Conservation (phyloP, 1,284 basidiomycete genomes). For the Trichosporon inkin region DNA sequence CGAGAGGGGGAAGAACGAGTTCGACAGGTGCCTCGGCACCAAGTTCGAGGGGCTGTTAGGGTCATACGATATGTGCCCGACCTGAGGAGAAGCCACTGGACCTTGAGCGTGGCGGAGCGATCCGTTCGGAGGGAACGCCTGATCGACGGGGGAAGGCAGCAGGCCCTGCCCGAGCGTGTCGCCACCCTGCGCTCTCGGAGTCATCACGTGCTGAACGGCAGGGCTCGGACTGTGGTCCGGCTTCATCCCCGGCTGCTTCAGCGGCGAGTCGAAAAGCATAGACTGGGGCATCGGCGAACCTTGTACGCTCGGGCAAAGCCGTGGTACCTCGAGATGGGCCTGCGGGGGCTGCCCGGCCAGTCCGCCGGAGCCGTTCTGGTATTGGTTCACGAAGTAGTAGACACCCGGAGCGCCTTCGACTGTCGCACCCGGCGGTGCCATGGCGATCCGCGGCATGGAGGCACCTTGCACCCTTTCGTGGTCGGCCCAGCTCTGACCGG, state of each 20-base stretch:
- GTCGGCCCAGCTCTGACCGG: neutral
- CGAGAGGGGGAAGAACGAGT: constrained; percentile 5
- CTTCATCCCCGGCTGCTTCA: neutral
- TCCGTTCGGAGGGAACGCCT: neutral
- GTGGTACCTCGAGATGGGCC: neutral
- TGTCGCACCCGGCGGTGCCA: neutral
- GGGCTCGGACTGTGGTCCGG: neutral
- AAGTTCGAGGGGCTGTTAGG: neutral
- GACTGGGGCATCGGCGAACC: neutral
- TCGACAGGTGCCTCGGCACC: constrained; percentile 2
- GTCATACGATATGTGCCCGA: neutral
- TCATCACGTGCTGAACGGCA: neutral
- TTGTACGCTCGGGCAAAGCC: neutral
- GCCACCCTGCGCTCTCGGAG: neutral
- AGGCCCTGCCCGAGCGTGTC: neutral
- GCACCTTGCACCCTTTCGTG: neutral
- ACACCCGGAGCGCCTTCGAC: neutral
- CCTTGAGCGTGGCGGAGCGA: neutral
- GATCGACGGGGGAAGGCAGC: constrained; percentile 2
- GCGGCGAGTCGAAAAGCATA: neutral
- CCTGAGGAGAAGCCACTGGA: neutral
- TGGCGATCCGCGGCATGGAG: neutral
- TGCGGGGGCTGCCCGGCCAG: neutral
- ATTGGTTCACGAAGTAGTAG: neutral
- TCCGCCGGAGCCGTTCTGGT: neutral